Evolutionary conservation across 2,329 filamentous ascomycete species (phyloP).

Genomic region (Claviceps spartinae): DNA sequence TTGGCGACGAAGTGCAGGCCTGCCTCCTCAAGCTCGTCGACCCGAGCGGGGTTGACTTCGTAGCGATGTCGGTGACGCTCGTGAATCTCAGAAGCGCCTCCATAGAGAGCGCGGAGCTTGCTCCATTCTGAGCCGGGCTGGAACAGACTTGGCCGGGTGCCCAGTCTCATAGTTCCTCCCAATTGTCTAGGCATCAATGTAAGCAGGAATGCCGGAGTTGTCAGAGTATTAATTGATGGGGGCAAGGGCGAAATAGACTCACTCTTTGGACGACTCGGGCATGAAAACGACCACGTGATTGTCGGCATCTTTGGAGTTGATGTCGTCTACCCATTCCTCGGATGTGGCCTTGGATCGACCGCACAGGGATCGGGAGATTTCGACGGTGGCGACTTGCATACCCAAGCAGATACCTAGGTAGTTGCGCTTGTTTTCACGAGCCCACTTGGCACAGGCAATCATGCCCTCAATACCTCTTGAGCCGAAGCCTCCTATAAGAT

Average conservation of each 20-base stretch:
- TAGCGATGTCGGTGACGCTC: constrained; percentile 85
- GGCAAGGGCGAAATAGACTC: neutral
- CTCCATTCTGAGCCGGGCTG: constrained; percentile 66
- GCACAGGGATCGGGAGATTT: constrained; percentile 68
- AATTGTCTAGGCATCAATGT: constrained; percentile 27
- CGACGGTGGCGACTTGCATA: constrained; percentile 86
- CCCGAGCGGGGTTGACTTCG: constrained; percentile 73
- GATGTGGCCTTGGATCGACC: constrained; percentile 42
- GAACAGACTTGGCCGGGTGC: constrained; percentile 61
- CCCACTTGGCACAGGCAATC: constrained; percentile 77
- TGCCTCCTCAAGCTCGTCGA: constrained; percentile 51
- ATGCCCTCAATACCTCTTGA: constrained; percentile 76
- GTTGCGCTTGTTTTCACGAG: constrained; percentile 64
- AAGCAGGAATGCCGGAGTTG: neutral
- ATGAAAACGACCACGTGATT: constrained; percentile 76
- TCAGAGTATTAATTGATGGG: neutral
- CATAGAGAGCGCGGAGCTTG: constrained; percentile 63
- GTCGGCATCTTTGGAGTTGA: constrained; percentile 30
- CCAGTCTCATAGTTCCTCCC: constrained; percentile 80
- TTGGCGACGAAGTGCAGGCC: constrained; percentile 68
- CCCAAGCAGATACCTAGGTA: constrained; percentile 86
- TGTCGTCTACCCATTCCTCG: constrained; percentile 34
- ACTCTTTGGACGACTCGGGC: constrained; percentile 52
- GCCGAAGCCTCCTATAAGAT: constrained; percentile 55
- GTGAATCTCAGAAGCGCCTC: constrained; percentile 36